phyloP scores from a whole-genome alignment of 495 filamentous ascomycete species.

The Coniosporium apollinis region DNA sequence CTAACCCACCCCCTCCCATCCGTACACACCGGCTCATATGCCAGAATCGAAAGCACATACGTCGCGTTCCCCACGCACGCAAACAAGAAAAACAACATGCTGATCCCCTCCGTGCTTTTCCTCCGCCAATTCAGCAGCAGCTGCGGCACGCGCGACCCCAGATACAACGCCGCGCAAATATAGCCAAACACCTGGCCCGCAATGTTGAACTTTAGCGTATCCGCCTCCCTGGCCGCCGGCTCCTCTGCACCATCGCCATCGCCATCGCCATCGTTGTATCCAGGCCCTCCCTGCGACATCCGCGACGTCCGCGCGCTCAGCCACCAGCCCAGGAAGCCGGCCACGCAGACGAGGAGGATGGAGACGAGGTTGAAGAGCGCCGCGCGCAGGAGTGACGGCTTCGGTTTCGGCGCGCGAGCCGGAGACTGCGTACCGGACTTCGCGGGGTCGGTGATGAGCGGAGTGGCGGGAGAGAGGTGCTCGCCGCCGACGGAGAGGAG shows the following conservation, averaged over 20 bases:
- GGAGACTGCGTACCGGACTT: slow-evolving; percentile 4
- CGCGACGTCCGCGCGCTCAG: slow-evolving; percentile 33
- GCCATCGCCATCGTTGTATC: slow-evolving; percentile 6
- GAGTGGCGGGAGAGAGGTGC: slow-evolving; percentile 68
- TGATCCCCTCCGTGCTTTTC: slow-evolving; percentile 81
- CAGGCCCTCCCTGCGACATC: too few species aligned
- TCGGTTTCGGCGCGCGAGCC: slow-evolving; percentile 23
- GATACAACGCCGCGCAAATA: slow-evolving; percentile 54
- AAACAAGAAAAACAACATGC: slow-evolving; percentile 88
- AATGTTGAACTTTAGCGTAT: slow-evolving; percentile 42
- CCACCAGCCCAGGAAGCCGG: slow-evolving; percentile 77
- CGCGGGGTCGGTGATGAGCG: slow-evolving; percentile 29
- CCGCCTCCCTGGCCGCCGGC: slow-evolving; percentile 6
- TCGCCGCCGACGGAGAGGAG: slow-evolving; percentile 34
- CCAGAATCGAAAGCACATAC: slow-evolving; percentile 81
- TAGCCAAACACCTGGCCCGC: slow-evolving; percentile 41
- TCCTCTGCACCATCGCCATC: slow-evolving; percentile 15
- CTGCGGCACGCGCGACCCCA: slow-evolving; percentile 76
- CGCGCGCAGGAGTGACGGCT: slow-evolving; percentile 31
- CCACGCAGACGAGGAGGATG: slow-evolving; percentile 60
- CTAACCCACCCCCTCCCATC: slow-evolving; percentile 1
- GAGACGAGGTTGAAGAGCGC: slow-evolving; percentile 53
- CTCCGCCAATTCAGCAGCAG: slow-evolving; percentile 76
- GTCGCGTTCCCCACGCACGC: slow-evolving; percentile 88
- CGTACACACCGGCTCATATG: slow-evolving; percentile 53